phyloP scores from a whole-genome alignment of 768 basidiomycete species.

The Auriscalpium microsporum region DNA sequence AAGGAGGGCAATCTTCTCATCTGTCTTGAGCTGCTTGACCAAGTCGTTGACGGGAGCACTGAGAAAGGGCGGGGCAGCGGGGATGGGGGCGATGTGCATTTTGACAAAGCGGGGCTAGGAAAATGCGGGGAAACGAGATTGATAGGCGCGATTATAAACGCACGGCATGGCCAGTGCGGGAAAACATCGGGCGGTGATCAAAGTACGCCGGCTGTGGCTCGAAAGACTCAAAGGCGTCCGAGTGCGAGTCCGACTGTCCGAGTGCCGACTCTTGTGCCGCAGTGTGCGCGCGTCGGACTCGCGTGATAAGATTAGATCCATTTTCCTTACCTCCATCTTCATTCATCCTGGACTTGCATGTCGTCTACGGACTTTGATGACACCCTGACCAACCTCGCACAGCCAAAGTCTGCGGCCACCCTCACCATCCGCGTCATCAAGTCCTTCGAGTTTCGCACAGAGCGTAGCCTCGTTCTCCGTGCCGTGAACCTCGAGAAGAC shows the following conservation, averaged over 20 bases:
- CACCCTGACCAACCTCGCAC: slow-evolving; percentile 52
- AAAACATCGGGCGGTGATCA: not conserved
- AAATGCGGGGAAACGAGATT: no score
- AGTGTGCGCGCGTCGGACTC: no score
- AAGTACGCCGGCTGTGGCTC: no score
- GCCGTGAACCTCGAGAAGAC: slow-evolving; percentile 68
- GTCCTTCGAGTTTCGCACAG: slow-evolving; percentile 87
- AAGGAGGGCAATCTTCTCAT: slow-evolving; percentile 58
- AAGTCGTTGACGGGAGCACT: slow-evolving; percentile 46
- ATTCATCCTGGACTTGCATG: slow-evolving; percentile 3
- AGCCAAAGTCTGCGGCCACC: slow-evolving; percentile 68
- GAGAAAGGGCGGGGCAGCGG: slow-evolving; percentile 38
- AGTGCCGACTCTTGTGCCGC: no score
- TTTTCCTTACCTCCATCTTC: not conserved
- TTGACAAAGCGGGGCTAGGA: no score
- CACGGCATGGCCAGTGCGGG: not conserved
- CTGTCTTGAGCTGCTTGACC: slow-evolving; percentile 39
- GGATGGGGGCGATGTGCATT: slow-evolving; percentile 2
- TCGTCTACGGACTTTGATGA: slow-evolving; percentile 28
- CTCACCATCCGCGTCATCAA: slow-evolving; percentile 92
- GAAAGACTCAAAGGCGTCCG: no score
- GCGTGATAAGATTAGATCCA: not conserved
- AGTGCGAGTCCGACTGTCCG: no score
- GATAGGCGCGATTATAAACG: no score
- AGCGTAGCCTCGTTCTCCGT: slow-evolving; percentile 78